Percentiles rank a stretch among this genome's conserved stretches.
These are phyloP conservation scores for Solanum chilense DNA, from an alignment of 257 asterid genomes.

Conservation along the genomic window DNA sequence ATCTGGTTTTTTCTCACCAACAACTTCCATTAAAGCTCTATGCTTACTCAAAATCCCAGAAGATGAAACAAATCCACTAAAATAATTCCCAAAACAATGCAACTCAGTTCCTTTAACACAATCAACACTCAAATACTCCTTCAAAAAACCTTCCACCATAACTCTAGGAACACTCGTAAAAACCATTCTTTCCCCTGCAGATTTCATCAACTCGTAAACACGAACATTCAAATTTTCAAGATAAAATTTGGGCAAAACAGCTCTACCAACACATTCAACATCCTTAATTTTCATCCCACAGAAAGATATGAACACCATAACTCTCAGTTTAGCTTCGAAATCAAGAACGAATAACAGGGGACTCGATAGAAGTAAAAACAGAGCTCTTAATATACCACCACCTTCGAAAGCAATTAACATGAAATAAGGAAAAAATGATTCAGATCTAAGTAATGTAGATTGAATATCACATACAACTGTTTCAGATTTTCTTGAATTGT, in stretches of 20 bases:
- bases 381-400: slow-evolving; percentile 64
- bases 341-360: slow-evolving; percentile 37
- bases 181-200: slow-evolving; percentile 34
- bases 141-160: slow-evolving; percentile 72
- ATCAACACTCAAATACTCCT: slow-evolving; percentile 57
- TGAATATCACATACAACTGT: slow-evolving; percentile 58
- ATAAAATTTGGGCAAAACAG: slow-evolving; percentile 81
- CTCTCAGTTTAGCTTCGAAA: slow-evolving; percentile 32
- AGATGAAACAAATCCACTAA: slow-evolving; percentile 40
- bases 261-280: slow-evolving; percentile 50
- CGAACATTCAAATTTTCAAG: slow-evolving; percentile 47
- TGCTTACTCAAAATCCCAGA: slow-evolving; percentile 55
- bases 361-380: slow-evolving; percentile 45
- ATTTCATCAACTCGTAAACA: slow-evolving; percentile 34
- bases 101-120: slow-evolving; percentile 63
- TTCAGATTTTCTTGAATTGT: slow-evolving; percentile 14
- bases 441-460: slow-evolving; percentile 34
- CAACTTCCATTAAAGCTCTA: slow-evolving; percentile 46
- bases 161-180: slow-evolving; percentile 63
- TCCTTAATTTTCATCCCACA: slow-evolving; percentile 54
- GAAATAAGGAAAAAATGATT: slow-evolving; percentile 77
- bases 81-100: slow-evolving; percentile 39
- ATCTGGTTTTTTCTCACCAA: slow-evolving; percentile 51
- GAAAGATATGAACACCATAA: slow-evolving; percentile 69
- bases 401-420: slow-evolving; percentile 94